Conservation (phyloP, 768 basidiomycete species). For the Paxillus ammoniavirescens region DNA sequence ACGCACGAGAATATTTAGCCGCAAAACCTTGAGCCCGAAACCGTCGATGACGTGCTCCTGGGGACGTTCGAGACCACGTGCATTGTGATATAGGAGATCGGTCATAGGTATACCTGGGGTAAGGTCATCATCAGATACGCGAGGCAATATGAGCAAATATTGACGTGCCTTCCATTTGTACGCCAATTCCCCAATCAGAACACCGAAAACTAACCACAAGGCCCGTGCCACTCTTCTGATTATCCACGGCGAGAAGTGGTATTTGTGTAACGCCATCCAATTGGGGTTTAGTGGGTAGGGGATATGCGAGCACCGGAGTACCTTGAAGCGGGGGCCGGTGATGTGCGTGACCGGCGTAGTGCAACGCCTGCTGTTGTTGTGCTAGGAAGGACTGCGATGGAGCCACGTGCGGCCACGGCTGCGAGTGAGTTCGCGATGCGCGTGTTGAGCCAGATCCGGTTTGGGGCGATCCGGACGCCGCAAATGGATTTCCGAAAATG, state of each 20-base stretch:
- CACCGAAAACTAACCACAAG: slow-evolving; percentile 19
- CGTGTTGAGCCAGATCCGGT: not conserved
- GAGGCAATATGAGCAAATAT: not conserved
- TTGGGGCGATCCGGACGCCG: not conserved
- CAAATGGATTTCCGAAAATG: slow-evolving; percentile 16
- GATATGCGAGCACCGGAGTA: slow-evolving; percentile 12
- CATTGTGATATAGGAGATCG: slow-evolving; percentile 21
- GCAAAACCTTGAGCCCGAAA: slow-evolving; percentile 12
- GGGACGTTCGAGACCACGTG: slow-evolving; percentile 17
- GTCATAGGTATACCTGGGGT: slow-evolving; percentile 24
- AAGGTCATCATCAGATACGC: not conserved
- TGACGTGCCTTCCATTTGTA: slow-evolving; percentile 17
- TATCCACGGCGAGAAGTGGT: slow-evolving; percentile 24
- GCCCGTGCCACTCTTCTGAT: slow-evolving; percentile 14
- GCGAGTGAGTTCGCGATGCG: not conserved
- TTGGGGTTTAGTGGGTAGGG: slow-evolving; percentile 19
- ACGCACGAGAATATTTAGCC: slow-evolving; percentile 24
- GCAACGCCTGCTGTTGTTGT: not conserved
- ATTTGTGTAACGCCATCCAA: slow-evolving; percentile 19
- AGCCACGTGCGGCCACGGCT: not conserved
- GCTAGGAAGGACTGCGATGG: not conserved
- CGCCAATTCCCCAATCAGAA: slow-evolving; percentile 24
- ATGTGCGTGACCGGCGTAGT: not conserved
- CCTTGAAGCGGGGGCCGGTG: not conserved
- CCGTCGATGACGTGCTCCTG: slow-evolving; percentile 22